Evolutionary conservation across 768 basidiomycete species (phyloP).

Genomic region (Agaricus sinodeliciosus): DNA sequence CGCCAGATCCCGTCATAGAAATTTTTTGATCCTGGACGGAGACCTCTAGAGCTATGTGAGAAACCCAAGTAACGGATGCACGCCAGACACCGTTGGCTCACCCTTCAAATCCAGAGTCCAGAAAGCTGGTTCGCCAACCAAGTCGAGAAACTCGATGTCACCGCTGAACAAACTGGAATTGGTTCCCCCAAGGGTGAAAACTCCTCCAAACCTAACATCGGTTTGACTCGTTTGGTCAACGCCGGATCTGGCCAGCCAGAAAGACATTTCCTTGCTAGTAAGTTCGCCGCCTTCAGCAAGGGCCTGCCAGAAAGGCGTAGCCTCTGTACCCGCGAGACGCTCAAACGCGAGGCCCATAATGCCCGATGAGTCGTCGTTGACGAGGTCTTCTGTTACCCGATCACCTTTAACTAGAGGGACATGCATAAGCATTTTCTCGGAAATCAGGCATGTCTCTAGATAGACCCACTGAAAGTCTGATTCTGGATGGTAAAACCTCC

Average conservation of each 20-base stretch:
- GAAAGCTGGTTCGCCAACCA: slow-evolving; percentile 32
- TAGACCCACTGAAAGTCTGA: slow-evolving; percentile 47
- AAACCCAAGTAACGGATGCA: not conserved
- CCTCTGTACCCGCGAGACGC: slow-evolving; percentile 46
- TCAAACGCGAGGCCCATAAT: slow-evolving; percentile 74
- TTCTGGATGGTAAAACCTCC: slow-evolving; percentile 48
- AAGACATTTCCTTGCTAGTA: slow-evolving; percentile 48
- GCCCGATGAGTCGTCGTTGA: slow-evolving; percentile 50
- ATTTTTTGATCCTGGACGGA: slow-evolving; percentile 53
- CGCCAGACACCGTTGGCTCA: slow-evolving; percentile 21
- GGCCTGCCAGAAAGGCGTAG: slow-evolving; percentile 63
- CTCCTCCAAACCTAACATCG: slow-evolving; percentile 49
- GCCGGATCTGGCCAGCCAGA: slow-evolving; percentile 54
- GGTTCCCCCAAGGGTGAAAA: slow-evolving; percentile 67
- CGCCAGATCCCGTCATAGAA: slow-evolving; percentile 26
- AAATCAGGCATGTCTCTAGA: not conserved
- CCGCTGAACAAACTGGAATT: slow-evolving; percentile 57
- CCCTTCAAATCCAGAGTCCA: slow-evolving; percentile 56
- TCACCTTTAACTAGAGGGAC: slow-evolving; percentile 49
- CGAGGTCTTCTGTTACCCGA: slow-evolving; percentile 35
- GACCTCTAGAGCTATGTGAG: slow-evolving; percentile 33
- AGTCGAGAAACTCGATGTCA: slow-evolving; percentile 56
- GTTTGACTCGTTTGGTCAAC: slow-evolving; percentile 20
- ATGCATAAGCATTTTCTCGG: slow-evolving; percentile 2
- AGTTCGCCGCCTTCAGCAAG: slow-evolving; percentile 37